Evolutionary conservation across 164 flowering plant genomes (phyloP), one percentile per base, ranked within the genome.

Genomic region (Magnolia kwangsiensis): DNA sequence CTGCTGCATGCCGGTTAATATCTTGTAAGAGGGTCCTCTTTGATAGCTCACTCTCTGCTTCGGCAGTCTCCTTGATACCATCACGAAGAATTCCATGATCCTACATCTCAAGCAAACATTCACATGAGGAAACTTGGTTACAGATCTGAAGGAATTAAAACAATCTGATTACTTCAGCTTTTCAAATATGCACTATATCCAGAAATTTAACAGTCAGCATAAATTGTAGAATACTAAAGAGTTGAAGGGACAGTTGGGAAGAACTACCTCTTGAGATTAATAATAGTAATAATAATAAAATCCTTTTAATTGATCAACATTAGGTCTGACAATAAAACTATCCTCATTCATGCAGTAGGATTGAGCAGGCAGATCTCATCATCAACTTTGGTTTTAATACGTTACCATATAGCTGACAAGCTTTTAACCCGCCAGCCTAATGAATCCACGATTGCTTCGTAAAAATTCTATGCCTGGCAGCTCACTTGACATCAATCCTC

Each of bases 1-100:
- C 98, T 71, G 97, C 94, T 72, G 95, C 94, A 85, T 96, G 99
- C 67, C 97, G 89, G 74, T 94, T 96, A 76, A 96, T 89, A 65
- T 94, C 94, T 83, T 91, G 98, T 20, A 85, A 81, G 63, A 96
- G 86, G 71, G 91, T 88, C 79, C 98, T 88, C 78, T 67, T 86
- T 72, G 88, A 89, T n/a, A 81, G 84, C 64, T 89, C 93, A 81
- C 87, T 79, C 75, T 85, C 93, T 72, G 87, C 69, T 64, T 93
- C 97, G 76, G 74, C 75, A 75, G 67, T 76, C 75, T 94, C 98
- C 84, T 88, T 92, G 81, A 67, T 73, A 67, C 88, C 90, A 82
- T 90, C 91, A 65, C 87, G 92, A 75, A 82, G 78, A 67, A 94
- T 88, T 67, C 99, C 99, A 84, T 92, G 99, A 76, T 89, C 99